Base-by-base conservation (phyloP, 805 yeast species). In the Saccharomycopsis lassenensis region DNA sequence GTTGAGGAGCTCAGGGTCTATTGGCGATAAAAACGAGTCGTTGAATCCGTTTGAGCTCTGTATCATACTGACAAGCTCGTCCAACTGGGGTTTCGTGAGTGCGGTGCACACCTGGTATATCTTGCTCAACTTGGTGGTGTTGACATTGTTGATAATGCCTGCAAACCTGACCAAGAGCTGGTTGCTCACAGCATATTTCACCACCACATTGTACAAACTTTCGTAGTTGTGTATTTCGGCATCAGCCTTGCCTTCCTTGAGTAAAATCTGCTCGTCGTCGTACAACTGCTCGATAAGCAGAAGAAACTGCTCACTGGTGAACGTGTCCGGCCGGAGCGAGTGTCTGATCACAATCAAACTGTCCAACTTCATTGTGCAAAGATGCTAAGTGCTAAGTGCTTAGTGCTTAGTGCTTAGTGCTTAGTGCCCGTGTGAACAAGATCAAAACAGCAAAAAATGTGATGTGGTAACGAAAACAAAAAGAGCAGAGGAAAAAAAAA, bases 321-420 rank as follows among this genome's bases (percentile, higher is more conserved):
- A 11, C 5, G 12, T 22, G 18, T 39, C 36, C 7, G 21, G 23
- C 6, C 36, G 32, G 4, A 39, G 12, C 16, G 32, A 35, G 29
- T 39, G 43, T 19, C 39, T 34, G 16, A 39, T 26, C 15, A 39
- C 24, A 10, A 39, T 28, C 12, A 39, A 18, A 11, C 19, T 27
- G 20, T 35, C 24, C 12, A 39, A 33, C 24, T 19, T 39, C 43
- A 39, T 39, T n/a, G n/a, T 12, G 7, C 12, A 7, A 7, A 18
- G 16, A 14, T 15, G 16, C 29, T 18, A 18, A 26, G 29, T 26
- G 29, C 16, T 18, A 26, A 15, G 16, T 26, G 29, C 29, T n/a
- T n/a, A n/a, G n/a, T n/a, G n/a, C n/a, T n/a, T n/a, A n/a, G n/a
- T n/a, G n/a, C n/a, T n/a, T n/a, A n/a, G n/a, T n/a, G n/a, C n/a